Evolutionary conservation across 371 early-diverging fungal species (phyloP).

Genomic region (Actinomortierella ambigua): DNA sequence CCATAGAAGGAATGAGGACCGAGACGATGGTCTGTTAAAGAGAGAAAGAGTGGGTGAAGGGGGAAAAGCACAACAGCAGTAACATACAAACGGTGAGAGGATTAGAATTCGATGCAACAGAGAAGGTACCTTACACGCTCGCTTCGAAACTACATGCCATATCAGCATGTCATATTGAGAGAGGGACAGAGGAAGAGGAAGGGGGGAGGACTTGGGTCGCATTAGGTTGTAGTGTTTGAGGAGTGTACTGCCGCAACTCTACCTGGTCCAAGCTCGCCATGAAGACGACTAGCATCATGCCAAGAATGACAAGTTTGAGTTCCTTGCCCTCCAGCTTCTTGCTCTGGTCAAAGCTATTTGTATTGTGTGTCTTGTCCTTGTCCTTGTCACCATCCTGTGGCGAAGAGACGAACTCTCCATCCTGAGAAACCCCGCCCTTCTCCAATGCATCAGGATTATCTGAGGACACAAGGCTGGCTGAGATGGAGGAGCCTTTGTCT

Average conservation of each 20-base stretch:
- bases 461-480: neutral
- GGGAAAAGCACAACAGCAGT: neutral
- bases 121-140: too few relatives aligned
- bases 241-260: too few relatives aligned
- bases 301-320: neutral
- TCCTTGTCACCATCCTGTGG: neutral
- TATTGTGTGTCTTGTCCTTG: neutral
- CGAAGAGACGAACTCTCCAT: neutral
- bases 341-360: neutral
- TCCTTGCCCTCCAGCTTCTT: too few relatives aligned
- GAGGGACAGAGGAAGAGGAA: slow-evolving; percentile 1
- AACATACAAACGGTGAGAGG: neutral
- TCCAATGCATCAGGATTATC: neutral
- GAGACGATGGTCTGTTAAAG: slow-evolving; percentile 76
- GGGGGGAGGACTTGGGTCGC: neutral
- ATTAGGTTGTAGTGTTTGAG: too few relatives aligned
- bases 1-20: slow-evolving; percentile 71
- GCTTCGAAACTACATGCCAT: too few relatives aligned
- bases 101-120: neutral
- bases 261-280: slow-evolving; percentile 45
- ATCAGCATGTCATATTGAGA: too few relatives aligned
- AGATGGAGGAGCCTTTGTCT: neutral
- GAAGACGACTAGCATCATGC: slow-evolving; percentile 24
- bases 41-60: slow-evolving; percentile 14
- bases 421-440: neutral